These are phyloP conservation scores for Colletotrichum gigasporum DNA, from an alignment of 2,329 filamentous ascomycete genomes.

Conservation along the genomic window DNA sequence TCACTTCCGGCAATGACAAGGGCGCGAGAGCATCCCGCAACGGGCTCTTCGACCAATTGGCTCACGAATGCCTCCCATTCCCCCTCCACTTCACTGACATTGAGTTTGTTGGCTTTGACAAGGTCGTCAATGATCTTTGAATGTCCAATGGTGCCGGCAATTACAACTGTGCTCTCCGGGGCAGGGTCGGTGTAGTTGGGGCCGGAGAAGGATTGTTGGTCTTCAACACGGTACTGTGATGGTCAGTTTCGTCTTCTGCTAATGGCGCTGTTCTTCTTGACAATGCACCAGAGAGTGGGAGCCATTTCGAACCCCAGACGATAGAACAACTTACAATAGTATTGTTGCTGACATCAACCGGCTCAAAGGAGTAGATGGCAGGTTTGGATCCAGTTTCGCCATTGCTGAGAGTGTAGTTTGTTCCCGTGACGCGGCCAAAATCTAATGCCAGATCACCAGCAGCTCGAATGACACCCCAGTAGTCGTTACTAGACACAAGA, in stretches of 20 bases:
- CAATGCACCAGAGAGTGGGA: background rate
- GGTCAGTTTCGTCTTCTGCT: background rate
- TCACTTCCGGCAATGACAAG: conserved; percentile 76
- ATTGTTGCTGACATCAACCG: conserved; percentile 56
- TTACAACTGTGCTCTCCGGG: conserved; percentile 64
- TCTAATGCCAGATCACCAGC: conserved; percentile 74
- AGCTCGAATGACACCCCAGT: conserved; percentile 74
- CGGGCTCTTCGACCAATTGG: conserved; percentile 64
- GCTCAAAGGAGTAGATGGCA: conserved; percentile 52
- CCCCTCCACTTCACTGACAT: conserved; percentile 65
- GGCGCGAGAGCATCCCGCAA: conserved; percentile 64
- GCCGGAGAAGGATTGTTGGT: conserved; percentile 52
- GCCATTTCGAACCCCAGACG: too few relatives aligned
- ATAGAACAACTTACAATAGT: conserved; percentile 48
- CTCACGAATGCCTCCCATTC: conserved; percentile 77
- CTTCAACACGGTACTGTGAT: conserved; percentile 53
- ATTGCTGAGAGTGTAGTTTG: conserved; percentile 68
- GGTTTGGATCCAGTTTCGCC: conserved; percentile 47
- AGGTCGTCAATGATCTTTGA: conserved; percentile 70
- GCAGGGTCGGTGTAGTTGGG: conserved; percentile 53
- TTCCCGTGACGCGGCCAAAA: conserved; percentile 76
- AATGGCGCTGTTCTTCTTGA: too few relatives aligned
- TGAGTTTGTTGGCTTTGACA: conserved; percentile 62
- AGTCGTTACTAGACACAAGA: conserved; percentile 66
- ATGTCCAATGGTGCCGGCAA: conserved; percentile 74